Evolutionary conservation across 768 basidiomycete species (phyloP), one percentile per base, ranked within the genome.

Genomic region (Pseudohyphozyma bogoriensis): DNA sequence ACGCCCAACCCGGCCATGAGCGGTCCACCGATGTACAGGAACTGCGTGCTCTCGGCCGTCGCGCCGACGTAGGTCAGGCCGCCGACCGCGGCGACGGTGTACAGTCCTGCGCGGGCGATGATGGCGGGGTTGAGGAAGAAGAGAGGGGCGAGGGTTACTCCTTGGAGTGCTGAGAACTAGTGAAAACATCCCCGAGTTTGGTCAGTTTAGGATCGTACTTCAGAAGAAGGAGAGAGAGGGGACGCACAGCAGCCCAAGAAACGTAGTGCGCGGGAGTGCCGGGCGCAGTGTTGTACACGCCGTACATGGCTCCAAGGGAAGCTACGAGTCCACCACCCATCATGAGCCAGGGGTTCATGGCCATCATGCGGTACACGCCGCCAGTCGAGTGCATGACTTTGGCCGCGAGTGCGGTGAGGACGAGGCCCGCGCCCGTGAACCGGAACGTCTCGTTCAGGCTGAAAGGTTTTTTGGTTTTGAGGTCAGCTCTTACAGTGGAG

Each of bases 1-100:
- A 91, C 87, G 18, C 87, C 87, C 15, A 93, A 82, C 58, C 89
- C 89, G 20, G 88, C 89, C 32, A 93, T 79, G 46, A 92, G 82
- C 6, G 89, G 88, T 12, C 87, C 89, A 33, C 89, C 89, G 76
- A 88, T 80, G 72, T 86, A 84, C n/a, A 92, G 75, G 72, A 86
- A 92, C 71, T 83, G 85, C 74, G 91, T 89, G 68, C 82, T 87
- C 61, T 76, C 83, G 29, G 89, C 89, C 36, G 89, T 93, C 6
- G 89, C 88, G 26, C 89, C 89, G 28, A 93, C 79, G 71, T 89
- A 93, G 16, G 84, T 84, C 31, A 92, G 80, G 3, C 86, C 82
- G 6, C 87, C 57, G 28, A 51, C 28, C 1, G 66, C 81, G 31
- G 88, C 88, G 39, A 83, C 80, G 0, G 89, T 91, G 74, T 93